Percentiles rank a stretch among this genome's conserved stretches.
Conservation (phyloP, 345 rosid genomes). For the Arabidopsis suecica region DNA sequence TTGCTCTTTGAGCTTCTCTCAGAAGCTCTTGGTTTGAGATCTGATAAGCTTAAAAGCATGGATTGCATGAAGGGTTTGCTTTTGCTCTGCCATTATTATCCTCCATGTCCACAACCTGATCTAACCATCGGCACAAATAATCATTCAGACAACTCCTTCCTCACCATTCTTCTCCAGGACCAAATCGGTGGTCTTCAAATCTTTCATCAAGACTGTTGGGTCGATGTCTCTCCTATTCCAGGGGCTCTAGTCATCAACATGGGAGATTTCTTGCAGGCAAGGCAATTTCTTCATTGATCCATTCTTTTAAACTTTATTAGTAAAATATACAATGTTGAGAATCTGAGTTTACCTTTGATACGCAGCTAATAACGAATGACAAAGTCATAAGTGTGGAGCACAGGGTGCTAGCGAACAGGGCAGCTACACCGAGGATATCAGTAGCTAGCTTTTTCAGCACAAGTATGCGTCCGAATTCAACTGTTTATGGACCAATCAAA, state of each 20-base stretch:
- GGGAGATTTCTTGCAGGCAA: slow-evolving; percentile 52
- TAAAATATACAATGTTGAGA: background rate
- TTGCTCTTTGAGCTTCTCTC: slow-evolving; percentile 44
- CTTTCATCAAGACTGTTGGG: slow-evolving; percentile 45
- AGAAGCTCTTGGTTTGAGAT: slow-evolving; percentile 50
- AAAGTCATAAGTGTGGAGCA: slow-evolving; percentile 45
- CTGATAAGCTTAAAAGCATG: slow-evolving; percentile 37
- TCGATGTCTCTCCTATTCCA: slow-evolving; percentile 42
- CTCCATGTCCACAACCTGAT: slow-evolving; percentile 57
- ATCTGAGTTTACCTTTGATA: background rate
- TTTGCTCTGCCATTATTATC: slow-evolving; percentile 47
- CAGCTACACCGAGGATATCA: slow-evolving; percentile 47
- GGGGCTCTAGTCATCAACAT: slow-evolving; percentile 48
- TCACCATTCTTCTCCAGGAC: slow-evolving; percentile 56
- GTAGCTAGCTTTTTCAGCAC: slow-evolving; percentile 49
- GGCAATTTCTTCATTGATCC: background rate
- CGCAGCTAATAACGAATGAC: slow-evolving; percentile 49
- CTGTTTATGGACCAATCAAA: slow-evolving; percentile 47
- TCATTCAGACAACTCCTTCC: slow-evolving; percentile 44
- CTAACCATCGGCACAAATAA: slow-evolving; percentile 43
- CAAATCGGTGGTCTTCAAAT: slow-evolving; percentile 54
- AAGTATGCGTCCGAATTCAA: background rate
- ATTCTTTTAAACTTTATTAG: background rate
- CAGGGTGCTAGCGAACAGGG: slow-evolving; percentile 42
- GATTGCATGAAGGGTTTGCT: slow-evolving; percentile 40